Percentiles rank a stretch among this genome's conserved stretches.
Evolutionary conservation across 148 eudicot genomes (phyloP).

Genomic region (Gaultheria prostrata): DNA sequence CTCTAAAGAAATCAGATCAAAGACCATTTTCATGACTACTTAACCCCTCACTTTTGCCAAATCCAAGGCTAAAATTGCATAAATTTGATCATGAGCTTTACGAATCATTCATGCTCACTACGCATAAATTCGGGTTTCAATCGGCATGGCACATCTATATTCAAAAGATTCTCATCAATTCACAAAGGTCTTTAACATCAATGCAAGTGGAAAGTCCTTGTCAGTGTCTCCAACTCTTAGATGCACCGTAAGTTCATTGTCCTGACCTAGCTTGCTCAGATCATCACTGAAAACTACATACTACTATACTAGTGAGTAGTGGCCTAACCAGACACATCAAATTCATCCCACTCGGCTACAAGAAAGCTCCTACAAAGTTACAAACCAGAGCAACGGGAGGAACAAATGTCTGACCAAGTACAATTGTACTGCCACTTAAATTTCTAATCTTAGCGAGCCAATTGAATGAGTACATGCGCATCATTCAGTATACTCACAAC

Average conservation of each 20-base stretch:
- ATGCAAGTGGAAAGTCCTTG: background rate
- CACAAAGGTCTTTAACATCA: background rate
- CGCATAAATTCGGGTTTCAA: too few relatives aligned
- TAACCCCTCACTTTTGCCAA: too few relatives aligned
- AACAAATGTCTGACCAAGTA: background rate
- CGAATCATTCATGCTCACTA: too few relatives aligned
- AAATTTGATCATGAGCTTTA: too few relatives aligned
- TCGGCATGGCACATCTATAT: too few relatives aligned
- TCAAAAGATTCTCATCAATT: background rate
- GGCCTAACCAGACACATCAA: background rate
- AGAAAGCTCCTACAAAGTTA: conserved; percentile 2
- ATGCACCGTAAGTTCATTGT: background rate
- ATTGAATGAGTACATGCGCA: background rate
- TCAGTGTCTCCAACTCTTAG: background rate
- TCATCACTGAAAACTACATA: background rate
- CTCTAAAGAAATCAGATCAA: too few relatives aligned
- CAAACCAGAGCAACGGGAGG: background rate
- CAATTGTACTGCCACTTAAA: background rate
- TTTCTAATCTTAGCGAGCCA: background rate
- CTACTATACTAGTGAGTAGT: background rate
- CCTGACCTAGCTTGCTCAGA: background rate
- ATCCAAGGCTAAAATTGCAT: too few relatives aligned
- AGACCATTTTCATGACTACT: too few relatives aligned
- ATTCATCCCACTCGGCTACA: background rate
- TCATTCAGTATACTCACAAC: background rate